Conservation (phyloP, 176 grass and related monocot species). For the Panicum miliaceum region DNA sequence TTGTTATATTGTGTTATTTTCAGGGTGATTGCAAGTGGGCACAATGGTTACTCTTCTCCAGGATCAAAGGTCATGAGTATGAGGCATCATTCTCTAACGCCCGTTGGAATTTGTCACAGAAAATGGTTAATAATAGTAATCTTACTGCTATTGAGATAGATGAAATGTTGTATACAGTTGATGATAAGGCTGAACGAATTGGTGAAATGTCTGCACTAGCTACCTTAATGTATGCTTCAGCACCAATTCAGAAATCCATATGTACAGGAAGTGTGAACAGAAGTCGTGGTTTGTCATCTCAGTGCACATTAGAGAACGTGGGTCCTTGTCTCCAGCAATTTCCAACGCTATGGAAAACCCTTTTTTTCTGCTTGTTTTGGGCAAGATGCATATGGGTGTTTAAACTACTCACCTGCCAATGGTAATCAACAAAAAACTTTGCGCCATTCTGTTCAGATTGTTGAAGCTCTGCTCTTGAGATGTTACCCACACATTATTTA, state of each 20-base stretch:
- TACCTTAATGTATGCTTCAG: slow-evolving; percentile 93
- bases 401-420: slow-evolving; percentile 55
- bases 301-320: slow-evolving; percentile 83
- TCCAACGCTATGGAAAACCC: slow-evolving; percentile 76
- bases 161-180: slow-evolving; percentile 76
- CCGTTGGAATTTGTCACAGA: slow-evolving; percentile 75
- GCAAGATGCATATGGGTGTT: slow-evolving; percentile 66
- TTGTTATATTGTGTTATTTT: slow-evolving; percentile 38
- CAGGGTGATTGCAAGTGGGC: slow-evolving; percentile 94
- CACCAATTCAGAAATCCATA: slow-evolving; percentile 79
- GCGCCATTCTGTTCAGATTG: slow-evolving; percentile 43
- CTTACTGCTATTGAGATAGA: slow-evolving; percentile 69
- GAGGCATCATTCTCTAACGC: slow-evolving; percentile 90
- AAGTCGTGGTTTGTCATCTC: slow-evolving; percentile 58
- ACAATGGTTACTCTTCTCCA: slow-evolving; percentile 94
- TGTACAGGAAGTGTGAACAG: slow-evolving; percentile 85
- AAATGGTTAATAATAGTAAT: slow-evolving; percentile 49
- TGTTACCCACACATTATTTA: background rate
- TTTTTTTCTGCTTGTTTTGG: slow-evolving; percentile 79
- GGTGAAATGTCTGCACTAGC: slow-evolving; percentile 88
- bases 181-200: slow-evolving; percentile 82
- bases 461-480: slow-evolving; percentile 13
- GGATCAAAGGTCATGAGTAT: slow-evolving; percentile 73
- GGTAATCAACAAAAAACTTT: slow-evolving; percentile 52
- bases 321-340: slow-evolving; percentile 68